phyloP scores from a whole-genome alignment of 495 filamentous ascomycete species.

The Neohortaea acidophila region DNA sequence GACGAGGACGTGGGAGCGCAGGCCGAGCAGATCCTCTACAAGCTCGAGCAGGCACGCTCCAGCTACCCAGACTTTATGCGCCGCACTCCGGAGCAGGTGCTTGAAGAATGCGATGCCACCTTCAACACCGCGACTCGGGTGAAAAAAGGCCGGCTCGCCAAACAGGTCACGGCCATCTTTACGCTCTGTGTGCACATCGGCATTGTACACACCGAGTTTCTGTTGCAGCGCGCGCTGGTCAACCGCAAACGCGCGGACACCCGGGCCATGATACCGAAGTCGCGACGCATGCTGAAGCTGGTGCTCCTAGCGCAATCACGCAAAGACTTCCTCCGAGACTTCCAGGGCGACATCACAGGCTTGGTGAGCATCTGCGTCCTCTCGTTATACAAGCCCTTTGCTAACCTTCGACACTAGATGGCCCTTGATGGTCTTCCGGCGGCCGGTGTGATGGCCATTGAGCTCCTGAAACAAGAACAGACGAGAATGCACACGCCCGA shows the following conservation, averaged over 20 bases:
- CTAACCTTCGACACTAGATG: slow-evolving; percentile 5
- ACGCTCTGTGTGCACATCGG: slow-evolving; percentile 13
- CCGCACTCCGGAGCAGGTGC: slow-evolving; percentile 8
- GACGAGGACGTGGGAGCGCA: slow-evolving; percentile 20
- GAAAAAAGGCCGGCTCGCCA: slow-evolving; percentile 3
- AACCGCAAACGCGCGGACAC: slow-evolving; percentile 37
- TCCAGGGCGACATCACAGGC: slow-evolving; percentile 40
- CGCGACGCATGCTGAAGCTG: slow-evolving; percentile 36
- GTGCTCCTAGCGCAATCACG: slow-evolving; percentile 34
- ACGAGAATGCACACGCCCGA: slow-evolving; percentile 24
- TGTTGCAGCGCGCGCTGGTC: slow-evolving; percentile 41
- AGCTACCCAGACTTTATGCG: slow-evolving; percentile 16
- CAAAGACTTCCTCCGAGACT: slow-evolving; percentile 33
- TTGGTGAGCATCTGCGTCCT: slow-evolving; percentile 30
- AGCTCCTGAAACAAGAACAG: slow-evolving; percentile 44
- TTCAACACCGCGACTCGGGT: neutral
- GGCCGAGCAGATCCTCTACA: slow-evolving; percentile 6
- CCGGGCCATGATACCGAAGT: slow-evolving; percentile 37
- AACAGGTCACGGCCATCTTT: slow-evolving; percentile 13
- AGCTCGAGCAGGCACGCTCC: slow-evolving; percentile 9
- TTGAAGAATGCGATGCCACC: slow-evolving; percentile 4
- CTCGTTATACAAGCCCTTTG: neutral
- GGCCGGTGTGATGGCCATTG: slow-evolving; percentile 45
- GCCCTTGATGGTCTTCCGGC: slow-evolving; percentile 35
- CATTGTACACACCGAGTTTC: slow-evolving; percentile 39